Base-by-base conservation (phyloP, 2,329 filamentous ascomycete genomes). In the Xylaria polymorpha region DNA sequence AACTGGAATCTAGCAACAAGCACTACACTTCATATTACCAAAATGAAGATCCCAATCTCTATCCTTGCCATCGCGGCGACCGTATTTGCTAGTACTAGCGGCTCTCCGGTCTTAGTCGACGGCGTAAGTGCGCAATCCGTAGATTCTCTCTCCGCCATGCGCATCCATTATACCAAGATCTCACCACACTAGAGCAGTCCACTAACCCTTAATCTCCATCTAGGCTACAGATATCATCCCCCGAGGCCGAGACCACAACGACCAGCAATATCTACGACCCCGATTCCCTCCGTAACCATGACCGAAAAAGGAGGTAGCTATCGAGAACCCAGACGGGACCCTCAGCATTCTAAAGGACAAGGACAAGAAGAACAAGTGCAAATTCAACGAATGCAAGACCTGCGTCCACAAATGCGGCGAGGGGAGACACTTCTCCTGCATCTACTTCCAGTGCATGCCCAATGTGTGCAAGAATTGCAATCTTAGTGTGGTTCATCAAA, bases 391-490 rank as follows among this genome's bases (percentile, higher is more conserved):
- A 8, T 66, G 56, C 20, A 15, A 55, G 4, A 12, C 1, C 9
- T 66, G 63, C 12, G 35, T 66, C 4, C n/a, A n/a, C 1, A 8
- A 1, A 2, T 66, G 63, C 29, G 57, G 63, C n/a, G 57, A 56
- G 9, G 10, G 1, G 8, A 18, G 4, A 8, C 22, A 22, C 4
- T 61, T 55, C 37, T 2, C 37, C 18, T 66, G 63, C 29, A 48
- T 55, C 12, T 59, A 59, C 44, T 66, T n/a, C 9, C 1, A 48
- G 18, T 66, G 63, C 32, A 37, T 66, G 25, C 25, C 44, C 20
- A 9, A n/a, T 12, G 39, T 12, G n/a, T 66, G 63, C 48, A 55
- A 39, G 25, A 25, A 22, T 1, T 55, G 63, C 20, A n/a, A 44
- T 12, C 14, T 53, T 8, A 20, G 6, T 29, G 25, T 29, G 25